These are phyloP conservation scores for Calcarisporium arbuscula DNA, from an alignment of 2,329 filamentous ascomycete species.

Conservation along the genomic window DNA sequence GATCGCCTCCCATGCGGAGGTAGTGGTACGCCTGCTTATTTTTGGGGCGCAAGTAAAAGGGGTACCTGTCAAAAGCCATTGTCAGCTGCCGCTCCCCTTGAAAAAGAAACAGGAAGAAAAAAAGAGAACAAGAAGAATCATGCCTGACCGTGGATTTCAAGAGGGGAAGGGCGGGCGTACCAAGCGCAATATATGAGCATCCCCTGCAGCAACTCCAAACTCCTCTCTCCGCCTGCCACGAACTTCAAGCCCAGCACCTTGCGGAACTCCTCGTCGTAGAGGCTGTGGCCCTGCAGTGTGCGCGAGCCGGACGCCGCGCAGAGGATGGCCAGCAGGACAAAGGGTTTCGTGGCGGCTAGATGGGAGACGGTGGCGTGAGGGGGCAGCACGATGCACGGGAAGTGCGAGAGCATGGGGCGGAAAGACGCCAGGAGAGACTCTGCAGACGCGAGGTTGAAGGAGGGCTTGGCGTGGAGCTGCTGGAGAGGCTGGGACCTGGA, in stretches of 20 bases:
- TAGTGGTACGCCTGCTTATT: constrained; percentile 45
- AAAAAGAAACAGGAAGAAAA: neutral
- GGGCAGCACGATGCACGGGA: constrained; percentile 37
- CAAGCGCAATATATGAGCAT: constrained; percentile 52
- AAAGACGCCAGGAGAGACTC: constrained; percentile 38
- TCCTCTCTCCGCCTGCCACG: constrained; percentile 50
- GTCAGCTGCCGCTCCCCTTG: no score
- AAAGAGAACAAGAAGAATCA: neutral
- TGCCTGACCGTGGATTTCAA: no score
- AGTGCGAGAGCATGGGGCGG: constrained; percentile 33
- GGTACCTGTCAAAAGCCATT: constrained; percentile 39
- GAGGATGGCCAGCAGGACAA: constrained; percentile 48
- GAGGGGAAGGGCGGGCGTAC: constrained; percentile 31
- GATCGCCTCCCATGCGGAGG: constrained; percentile 44
- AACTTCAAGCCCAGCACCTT: constrained; percentile 51
- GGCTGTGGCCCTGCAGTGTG: constrained; percentile 43
- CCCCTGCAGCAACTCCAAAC: constrained; percentile 49
- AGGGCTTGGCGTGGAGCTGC: constrained; percentile 39
- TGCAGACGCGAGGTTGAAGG: constrained; percentile 51
- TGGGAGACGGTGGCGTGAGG: constrained; percentile 34
- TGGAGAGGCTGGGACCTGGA: constrained; percentile 31
- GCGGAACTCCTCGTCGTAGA: constrained; percentile 53
- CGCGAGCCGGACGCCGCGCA: constrained; percentile 41
- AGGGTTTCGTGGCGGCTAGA: constrained; percentile 41
- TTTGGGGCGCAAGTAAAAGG: constrained; percentile 46